Evolutionary conservation across 2,329 filamentous ascomycete genomes (phyloP), one percentile per base, ranked within the genome.

Genomic region (Penicillium occitanis): DNA sequence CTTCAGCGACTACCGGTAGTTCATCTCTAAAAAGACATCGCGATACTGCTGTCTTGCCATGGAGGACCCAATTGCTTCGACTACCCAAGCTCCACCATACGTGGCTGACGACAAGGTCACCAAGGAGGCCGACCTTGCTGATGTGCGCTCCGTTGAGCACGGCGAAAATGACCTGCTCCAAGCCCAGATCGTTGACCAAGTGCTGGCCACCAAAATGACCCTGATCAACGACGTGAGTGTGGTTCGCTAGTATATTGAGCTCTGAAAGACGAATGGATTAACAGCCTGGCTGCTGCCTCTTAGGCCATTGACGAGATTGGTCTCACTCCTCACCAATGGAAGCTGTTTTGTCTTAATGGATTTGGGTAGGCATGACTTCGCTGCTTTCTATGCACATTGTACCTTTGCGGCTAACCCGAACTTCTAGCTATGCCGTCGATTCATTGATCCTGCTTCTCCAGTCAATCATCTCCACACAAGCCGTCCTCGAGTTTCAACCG

Each of bases 141-240:
- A 65, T 6, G 58, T 17, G 28, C 64, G 58, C 35, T 65, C 58
- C 17, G 35, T 65, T 5, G 37, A 55, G 7, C 46, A 61, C 33
- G 64, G 64, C 17, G 64, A 65, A 35, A 65, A 65, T 22, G 64
- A 65, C 40, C 50, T 65, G 30, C 64, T 65, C 17, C 46, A 55
- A 19, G 64, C 57, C 5, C 57, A 65, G 48, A 57, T 65, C 19
- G 77, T 86, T 33, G 88, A 90, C 72, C 85, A 86, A 4, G 87
- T 84, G 1, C 77, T 90, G 53, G 86, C 86, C 70, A 84, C 84
- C 48, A 90, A 91, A 75, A 91, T 90, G 87, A 84, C 88, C 70
- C 79, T 91, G 33, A 84, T 91, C 67, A 91, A 91, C 73, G 85
- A 91, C 75, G 87, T 87, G 71, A 77, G 84, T 63, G 8, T 70